A percentile compares a stretch with the other conserved stretches of the same genome.
Conservation (phyloP, 2,329 filamentous ascomycete genomes). For the Plectosphaerella cucumerina region DNA sequence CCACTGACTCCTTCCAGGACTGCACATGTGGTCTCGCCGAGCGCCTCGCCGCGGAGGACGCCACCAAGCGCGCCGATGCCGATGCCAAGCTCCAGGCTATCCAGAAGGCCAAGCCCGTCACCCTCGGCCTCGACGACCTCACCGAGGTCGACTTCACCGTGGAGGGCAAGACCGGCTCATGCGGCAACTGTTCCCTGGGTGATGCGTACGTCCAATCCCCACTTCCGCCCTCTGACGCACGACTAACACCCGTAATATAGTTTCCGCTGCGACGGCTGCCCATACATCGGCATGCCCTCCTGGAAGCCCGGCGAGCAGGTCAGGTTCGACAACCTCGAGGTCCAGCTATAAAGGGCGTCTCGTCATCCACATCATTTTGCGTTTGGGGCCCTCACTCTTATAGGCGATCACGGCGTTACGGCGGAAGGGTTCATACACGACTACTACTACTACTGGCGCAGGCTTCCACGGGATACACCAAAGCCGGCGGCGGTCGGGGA, state of each 20-base stretch:
- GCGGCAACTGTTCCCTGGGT: slow-evolving; percentile 88
- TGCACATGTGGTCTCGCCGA: slow-evolving; percentile 92
- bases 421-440: not conserved
- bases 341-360: slow-evolving; percentile 61
- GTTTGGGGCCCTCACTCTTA: not conserved
- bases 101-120: slow-evolving; percentile 63
- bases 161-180: slow-evolving; percentile 93
- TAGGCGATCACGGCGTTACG: not conserved
- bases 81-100: slow-evolving; percentile 61
- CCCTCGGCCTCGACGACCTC: slow-evolving; percentile 71
- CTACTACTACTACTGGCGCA: too few species aligned
- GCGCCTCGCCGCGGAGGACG: slow-evolving; percentile 53
- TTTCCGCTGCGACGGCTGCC: slow-evolving; percentile 68
- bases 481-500: not conserved
- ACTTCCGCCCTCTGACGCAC: not conserved
- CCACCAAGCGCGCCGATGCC: slow-evolving; percentile 59
- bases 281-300: slow-evolving; percentile 86
- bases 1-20: slow-evolving; percentile 76
- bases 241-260: not conserved
- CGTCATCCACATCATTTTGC: not conserved
- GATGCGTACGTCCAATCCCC: slow-evolving; percentile 54
- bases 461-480: too few species aligned
- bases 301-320: slow-evolving; percentile 98
- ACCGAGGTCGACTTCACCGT: slow-evolving; percentile 94
- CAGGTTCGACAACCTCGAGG: slow-evolving; percentile 76